phyloP scores from a whole-genome alignment of 2,329 filamentous ascomycete genomes.

The Alternaria consortialis region DNA sequence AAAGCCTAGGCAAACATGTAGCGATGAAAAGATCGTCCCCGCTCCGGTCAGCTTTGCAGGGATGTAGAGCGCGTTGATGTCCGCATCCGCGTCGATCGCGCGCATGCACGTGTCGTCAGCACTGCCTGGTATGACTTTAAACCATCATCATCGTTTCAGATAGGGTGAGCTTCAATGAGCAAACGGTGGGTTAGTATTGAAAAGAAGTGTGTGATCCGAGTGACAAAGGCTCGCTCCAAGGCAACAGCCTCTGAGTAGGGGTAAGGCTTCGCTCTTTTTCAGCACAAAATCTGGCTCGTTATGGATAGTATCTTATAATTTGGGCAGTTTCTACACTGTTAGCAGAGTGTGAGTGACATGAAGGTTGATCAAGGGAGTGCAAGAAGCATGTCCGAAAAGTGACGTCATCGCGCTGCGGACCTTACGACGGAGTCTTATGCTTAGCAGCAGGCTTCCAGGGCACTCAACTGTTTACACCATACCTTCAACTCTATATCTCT shows the following conservation, averaged over 20 bases:
- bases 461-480: not conserved
- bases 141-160: not conserved
- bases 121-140: accelerated
- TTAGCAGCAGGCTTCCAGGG: not conserved
- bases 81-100: not conserved
- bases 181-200: not conserved
- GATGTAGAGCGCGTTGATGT: not conserved
- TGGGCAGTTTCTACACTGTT: not conserved
- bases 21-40: not conserved
- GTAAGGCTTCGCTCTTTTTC: too few relatives aligned
- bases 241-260: not conserved
- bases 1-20: not conserved
- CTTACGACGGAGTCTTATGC: too few relatives aligned
- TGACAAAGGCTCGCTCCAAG: not conserved
- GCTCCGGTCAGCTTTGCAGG: not conserved
- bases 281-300: not conserved
- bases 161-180: not conserved
- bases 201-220: not conserved
- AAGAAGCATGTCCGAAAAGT: too few relatives aligned
- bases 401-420: not conserved
- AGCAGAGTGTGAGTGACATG: not conserved
- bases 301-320: not conserved
- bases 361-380: not conserved
- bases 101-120: not conserved
- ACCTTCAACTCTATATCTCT: not conserved